These are phyloP conservation scores for Fraxinus floribunda DNA, from an alignment of 305 asterid species.

Conservation along the genomic window DNA sequence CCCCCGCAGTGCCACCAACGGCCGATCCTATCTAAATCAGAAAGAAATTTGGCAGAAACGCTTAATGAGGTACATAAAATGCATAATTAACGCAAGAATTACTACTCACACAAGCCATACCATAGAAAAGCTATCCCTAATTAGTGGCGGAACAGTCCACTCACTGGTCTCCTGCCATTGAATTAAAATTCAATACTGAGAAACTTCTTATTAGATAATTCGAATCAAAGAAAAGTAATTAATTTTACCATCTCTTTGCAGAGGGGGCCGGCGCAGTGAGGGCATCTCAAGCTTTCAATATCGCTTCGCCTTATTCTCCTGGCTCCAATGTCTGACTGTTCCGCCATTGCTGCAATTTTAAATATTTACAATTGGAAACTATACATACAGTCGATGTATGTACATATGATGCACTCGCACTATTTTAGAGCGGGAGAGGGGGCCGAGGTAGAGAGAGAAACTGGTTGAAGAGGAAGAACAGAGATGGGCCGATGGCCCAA, in stretches of 20 bases:
- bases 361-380: background rate
- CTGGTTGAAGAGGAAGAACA: background rate
- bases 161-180: conserved; percentile 67
- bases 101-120: conserved; percentile 26
- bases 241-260: conserved; percentile 65
- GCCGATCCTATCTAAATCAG: conserved; percentile 76
- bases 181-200: background rate
- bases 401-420: background rate
- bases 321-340: conserved; percentile 21
- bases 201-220: background rate
- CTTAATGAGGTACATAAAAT: background rate
- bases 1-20: conserved; percentile 78
- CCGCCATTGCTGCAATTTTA: conserved; percentile 25
- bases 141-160: conserved; percentile 78
- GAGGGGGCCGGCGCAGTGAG: conserved; percentile 82
- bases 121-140: conserved; percentile 89
- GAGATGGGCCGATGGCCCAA: background rate
- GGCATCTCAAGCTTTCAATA: conserved; percentile 42
- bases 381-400: background rate
- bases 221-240: background rate
- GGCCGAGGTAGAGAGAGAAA: background rate
- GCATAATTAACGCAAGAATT: background rate
- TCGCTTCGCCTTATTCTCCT: conserved; percentile 25
- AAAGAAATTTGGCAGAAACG: background rate
- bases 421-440: background rate